A percentile compares a stretch with the other conserved stretches of the same genome.
These are phyloP conservation scores for Kwoniella pini DNA, from an alignment of 768 basidiomycete genomes.

Conservation along the genomic window DNA sequence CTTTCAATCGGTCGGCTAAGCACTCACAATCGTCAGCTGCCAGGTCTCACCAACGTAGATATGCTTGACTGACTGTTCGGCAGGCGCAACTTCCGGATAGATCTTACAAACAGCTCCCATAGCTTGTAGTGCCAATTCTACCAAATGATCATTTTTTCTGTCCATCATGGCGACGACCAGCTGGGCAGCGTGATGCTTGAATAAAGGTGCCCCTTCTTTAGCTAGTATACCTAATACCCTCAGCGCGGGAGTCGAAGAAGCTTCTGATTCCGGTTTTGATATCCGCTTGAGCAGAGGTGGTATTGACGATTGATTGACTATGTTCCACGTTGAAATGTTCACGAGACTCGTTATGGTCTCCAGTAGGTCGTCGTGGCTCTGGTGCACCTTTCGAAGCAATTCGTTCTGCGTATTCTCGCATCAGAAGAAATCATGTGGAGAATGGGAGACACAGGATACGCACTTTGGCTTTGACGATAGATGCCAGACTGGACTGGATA, in stretches of 20 bases:
- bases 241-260: constrained; percentile 23
- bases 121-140: constrained; percentile 73
- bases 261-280: constrained; percentile 35
- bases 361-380: constrained; percentile 63
- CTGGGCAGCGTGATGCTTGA: constrained; percentile 72
- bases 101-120: constrained; percentile 67
- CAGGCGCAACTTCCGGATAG: constrained; percentile 63
- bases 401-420: constrained; percentile 62
- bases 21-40: background rate
- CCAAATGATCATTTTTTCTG: constrained; percentile 59
- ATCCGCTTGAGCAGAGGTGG: constrained; percentile 72
- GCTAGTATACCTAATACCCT: constrained; percentile 60
- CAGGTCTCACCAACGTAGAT: background rate
- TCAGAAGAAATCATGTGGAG: too few species aligned
- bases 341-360: constrained; percentile 72
- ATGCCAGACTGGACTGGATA: constrained; percentile 77
- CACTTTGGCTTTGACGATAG: constrained; percentile 74
- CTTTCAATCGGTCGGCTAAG: constrained; percentile 70
- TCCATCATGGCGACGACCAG: constrained; percentile 72
- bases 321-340: constrained; percentile 68
- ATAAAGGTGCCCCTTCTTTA: constrained; percentile 73
- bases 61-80: constrained; percentile 65
- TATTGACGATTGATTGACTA: constrained; percentile 82
- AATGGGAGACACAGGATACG: too few species aligned
- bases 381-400: constrained; percentile 73